Base-by-base conservation (phyloP, 306 rosid species). In the Senna siamea region DNA sequence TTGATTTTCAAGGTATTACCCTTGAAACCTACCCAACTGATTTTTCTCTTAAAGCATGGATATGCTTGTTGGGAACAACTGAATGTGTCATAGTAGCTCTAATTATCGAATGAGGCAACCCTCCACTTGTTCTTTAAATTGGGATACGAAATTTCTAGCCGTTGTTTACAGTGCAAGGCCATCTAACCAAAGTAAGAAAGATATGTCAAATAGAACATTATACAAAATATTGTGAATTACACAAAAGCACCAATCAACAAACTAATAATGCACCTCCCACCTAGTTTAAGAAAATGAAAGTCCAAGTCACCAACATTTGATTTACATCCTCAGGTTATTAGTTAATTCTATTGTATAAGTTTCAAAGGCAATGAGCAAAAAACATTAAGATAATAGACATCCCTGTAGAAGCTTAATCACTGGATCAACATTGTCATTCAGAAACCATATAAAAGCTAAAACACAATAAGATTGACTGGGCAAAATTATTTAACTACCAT, bases 1-100 rank as follows among this genome's bases (percentile, higher is more conserved):
- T 20, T 69, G 15, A 69, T 20, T 72, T 2, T 77, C 5, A 52
- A 92, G 99, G 82, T 93, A 66, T 88, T 23, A 94, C 97, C 7
- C 89, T 94, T 12, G 80, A 82, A 72, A 47, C 81, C 52, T 94
- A 94, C 84, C 96, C 99, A 1, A 92, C 96, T 6, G 86, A 83
- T 75, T 93, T 94, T 60, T 94, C 99, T 47, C 92, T 94, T 3
- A 81, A 97, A 3, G 88, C 97, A 19, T 94, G 93, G 99, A 90
- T 92, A 76, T 94, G 99, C 80, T 59, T 90, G 44, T 26, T 88
- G 80, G 99, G 93, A 23, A 73, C 96, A 2, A 11, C 79, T 62
- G 96, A 92, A 72, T 97, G 99, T 23, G 84, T 93, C 5, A 80
- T 59, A 4, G 83, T 87, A 41, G 99, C 90, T 15, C 37, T 90